Percentiles rank a stretch among this genome's conserved stretches.
These are phyloP conservation scores for Adansonia grandidieri DNA, from an alignment of 441 rosid genomes.

Conservation along the genomic window DNA sequence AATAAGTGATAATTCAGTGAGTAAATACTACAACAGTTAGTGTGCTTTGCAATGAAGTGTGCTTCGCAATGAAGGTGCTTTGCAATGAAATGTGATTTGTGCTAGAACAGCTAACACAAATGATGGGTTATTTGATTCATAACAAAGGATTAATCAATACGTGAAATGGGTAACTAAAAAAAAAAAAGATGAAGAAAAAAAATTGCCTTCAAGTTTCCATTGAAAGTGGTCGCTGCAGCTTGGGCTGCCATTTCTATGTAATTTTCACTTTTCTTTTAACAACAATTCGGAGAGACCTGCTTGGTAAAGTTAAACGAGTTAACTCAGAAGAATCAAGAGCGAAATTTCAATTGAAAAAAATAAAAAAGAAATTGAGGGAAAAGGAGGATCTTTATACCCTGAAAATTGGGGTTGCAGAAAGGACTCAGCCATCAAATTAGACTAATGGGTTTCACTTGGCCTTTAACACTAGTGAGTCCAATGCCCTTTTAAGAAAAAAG, in stretches of 20 bases:
- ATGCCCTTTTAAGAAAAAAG: too few species aligned
- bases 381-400: not conserved
- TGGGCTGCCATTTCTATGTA: constrained; percentile 25
- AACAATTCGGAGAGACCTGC: not conserved
- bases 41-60: constrained; percentile 4
- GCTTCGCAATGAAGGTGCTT: not conserved
- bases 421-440: too few species aligned
- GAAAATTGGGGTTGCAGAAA: not conserved
- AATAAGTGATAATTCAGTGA: constrained; percentile 10
- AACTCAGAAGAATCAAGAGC: not conserved
- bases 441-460: too few species aligned
- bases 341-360: not conserved
- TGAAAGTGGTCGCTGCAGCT: constrained; percentile 52
- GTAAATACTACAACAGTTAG: constrained; percentile 44
- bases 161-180: not conserved
- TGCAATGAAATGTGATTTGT: not conserved
- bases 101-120: not conserved
- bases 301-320: not conserved
- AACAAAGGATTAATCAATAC: not conserved
- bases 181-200: not conserved
- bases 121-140: not conserved
- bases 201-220: constrained; percentile 75
- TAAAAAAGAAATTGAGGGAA: not conserved
- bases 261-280: not conserved
- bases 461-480: too few species aligned